Base-by-base conservation (phyloP, 441 rosid species). In the Hypseocharis bilobata region DNA sequence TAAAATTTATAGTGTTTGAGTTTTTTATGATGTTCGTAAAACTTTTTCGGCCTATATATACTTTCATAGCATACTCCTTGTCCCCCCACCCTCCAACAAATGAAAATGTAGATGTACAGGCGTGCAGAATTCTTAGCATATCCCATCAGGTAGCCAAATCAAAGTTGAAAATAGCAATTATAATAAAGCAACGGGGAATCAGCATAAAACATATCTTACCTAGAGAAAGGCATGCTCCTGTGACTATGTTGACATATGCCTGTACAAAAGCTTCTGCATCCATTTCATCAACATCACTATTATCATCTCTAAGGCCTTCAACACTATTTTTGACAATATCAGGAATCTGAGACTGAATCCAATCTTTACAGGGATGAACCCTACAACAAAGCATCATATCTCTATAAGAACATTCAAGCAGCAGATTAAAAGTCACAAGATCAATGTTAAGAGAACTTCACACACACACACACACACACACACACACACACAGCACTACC, bases 211-310 rank as follows among this genome's bases (percentile, higher is more conserved):
- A 69, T 71, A 44, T 23, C 56, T 68, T 84, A 91, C 99, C 99
- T 51, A 93, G 85, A 78, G 97, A 87, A 72, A 91, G 84, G 72
- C 99, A 93, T 32, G 97, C 95, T 65, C 99, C 99, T 17, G 99
- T 82, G 70, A 93, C 86, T 70, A 93, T 82, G 74, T 93, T 93
- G 77, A 86, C 83, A 73, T 88, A 93, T 69, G 97, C 92, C 81
- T 88, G 95, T 75, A 91, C 91, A 74, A 82, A 82, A 54, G 92
- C 84, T 83, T 89, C 92, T 40, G 85, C 77, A 73, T 89, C 97
- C 82, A 84, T 87, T 68, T 85, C 96, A 77, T 90, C 86, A 69
- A 81, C 76, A 69, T 88, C 88, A 72, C 75, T 77, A 66, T 38
- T 70, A 72, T 91, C 96, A 74, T 85, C 87, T 68, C 72, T 59